Conservation (phyloP, 2,329 filamentous ascomycete genomes). For the Plectosphaerella cucumerina region DNA sequence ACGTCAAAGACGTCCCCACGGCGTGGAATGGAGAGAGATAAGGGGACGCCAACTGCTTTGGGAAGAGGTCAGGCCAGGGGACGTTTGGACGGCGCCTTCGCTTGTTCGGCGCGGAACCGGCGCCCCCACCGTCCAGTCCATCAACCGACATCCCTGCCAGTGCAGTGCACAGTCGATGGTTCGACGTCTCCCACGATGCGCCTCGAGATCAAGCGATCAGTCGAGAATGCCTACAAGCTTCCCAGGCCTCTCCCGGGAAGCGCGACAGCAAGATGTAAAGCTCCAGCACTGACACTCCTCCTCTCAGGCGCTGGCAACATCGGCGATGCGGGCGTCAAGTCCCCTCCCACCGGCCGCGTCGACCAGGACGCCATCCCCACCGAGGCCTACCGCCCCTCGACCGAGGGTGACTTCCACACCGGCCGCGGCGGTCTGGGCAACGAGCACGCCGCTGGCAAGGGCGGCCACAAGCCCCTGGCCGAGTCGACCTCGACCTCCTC, state of each 20-base stretch:
- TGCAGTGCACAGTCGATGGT: background rate
- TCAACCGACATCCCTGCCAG: background rate
- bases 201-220: background rate
- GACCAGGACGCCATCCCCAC: conserved; percentile 52
- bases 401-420: conserved; percentile 49
- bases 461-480: conserved; percentile 16
- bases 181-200: background rate
- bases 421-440: conserved; percentile 60
- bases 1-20: background rate
- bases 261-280: background rate
- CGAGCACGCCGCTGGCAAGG: conserved; percentile 33
- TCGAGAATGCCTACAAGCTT: background rate
- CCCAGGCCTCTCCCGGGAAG: background rate
- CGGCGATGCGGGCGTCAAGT: conserved; percentile 37
- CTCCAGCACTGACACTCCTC: conserved; percentile 2
- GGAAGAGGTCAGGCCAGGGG: background rate
- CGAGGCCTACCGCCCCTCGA: conserved; percentile 42
- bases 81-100: background rate
- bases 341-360: conserved; percentile 30
- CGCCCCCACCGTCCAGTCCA: background rate
- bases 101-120: background rate
- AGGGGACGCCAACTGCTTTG: background rate
- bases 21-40: conserved; percentile 1
- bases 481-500: conserved; percentile 21
- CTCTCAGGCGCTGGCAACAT: conserved; percentile 54